Evolutionary conservation across 2,329 filamentous ascomycete species (phyloP).

Genomic region (Pezicula rhizophila): DNA sequence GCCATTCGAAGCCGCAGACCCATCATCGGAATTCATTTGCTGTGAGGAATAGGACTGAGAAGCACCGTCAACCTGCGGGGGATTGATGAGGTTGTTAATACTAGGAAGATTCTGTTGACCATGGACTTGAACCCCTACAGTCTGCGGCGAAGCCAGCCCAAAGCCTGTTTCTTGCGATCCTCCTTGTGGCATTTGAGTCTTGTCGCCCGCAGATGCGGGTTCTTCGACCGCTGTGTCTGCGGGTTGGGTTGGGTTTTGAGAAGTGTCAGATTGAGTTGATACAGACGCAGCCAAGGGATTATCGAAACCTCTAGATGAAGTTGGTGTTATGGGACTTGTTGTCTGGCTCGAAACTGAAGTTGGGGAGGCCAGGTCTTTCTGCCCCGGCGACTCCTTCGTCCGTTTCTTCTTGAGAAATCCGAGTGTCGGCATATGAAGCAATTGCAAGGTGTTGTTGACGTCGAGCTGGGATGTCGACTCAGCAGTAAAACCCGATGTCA

Average conservation of each 20-base stretch:
- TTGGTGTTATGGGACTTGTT: constrained; percentile 56
- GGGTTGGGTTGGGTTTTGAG: constrained; percentile 18
- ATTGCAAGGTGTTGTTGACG: constrained; percentile 15
- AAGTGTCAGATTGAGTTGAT: constrained; percentile 29
- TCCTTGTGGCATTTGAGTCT: constrained; percentile 26
- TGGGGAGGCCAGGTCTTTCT: constrained; percentile 60
- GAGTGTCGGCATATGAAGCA: constrained; percentile 75
- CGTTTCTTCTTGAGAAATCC: constrained; percentile 98
- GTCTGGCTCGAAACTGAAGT: constrained; percentile 61
- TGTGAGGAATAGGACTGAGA: constrained; percentile 25
- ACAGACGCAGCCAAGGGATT: constrained; percentile 32
- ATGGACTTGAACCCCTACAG: constrained; percentile 20
- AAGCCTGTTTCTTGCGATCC: constrained; percentile 27
- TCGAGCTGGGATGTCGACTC: constrained; percentile 22
- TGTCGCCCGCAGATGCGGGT: constrained; percentile 24
- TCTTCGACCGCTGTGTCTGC: constrained; percentile 20
- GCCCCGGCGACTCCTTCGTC: constrained; percentile 79
- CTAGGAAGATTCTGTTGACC: constrained; percentile 63
- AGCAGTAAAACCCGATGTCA: constrained; percentile 14
- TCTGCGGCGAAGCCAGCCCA: constrained; percentile 4
- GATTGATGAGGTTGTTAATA: constrained; percentile 80
- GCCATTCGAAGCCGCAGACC: constrained; percentile 18
- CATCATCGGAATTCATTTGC: constrained; percentile 11
- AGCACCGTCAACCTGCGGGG: constrained; percentile 44
- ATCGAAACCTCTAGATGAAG: constrained; percentile 44